Conservation (phyloP, 2,329 filamentous ascomycete species). For the Fusarium gaditjirri region DNA sequence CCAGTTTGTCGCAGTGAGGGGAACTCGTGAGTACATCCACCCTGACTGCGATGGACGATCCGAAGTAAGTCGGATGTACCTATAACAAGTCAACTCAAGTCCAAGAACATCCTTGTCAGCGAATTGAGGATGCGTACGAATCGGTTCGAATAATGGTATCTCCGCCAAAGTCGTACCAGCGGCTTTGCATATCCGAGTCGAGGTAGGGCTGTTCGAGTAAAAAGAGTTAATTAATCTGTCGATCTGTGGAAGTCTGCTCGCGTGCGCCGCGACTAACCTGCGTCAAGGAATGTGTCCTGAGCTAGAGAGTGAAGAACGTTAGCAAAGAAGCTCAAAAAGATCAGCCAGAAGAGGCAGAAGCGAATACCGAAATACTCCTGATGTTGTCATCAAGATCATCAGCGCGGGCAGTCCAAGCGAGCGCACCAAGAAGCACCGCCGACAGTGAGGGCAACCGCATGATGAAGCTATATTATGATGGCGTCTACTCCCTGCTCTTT, state of each 20-base stretch:
- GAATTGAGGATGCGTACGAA: slow-evolving; percentile 60
- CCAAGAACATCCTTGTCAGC: slow-evolving; percentile 13
- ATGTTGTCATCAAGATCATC: slow-evolving; percentile 59
- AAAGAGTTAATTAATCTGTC: slow-evolving; percentile 36
- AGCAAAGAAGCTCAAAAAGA: slow-evolving; percentile 23
- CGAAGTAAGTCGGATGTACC: slow-evolving; percentile 91
- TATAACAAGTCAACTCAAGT: slow-evolving; percentile 52
- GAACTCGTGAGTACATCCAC: slow-evolving; percentile 94
- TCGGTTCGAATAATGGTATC: slow-evolving; percentile 85
- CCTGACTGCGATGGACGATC: slow-evolving; percentile 91
- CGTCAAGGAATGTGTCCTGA: slow-evolving; percentile 86
- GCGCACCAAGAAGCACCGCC: slow-evolving; percentile 60
- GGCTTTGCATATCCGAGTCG: slow-evolving; percentile 96
- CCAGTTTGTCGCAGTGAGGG: slow-evolving; percentile 98
- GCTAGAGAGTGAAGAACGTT: slow-evolving; percentile 58
- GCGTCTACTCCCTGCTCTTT: slow-evolving; percentile 17
- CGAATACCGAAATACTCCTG: slow-evolving; percentile 63
- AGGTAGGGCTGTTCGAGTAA: slow-evolving; percentile 79
- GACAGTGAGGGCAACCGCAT: slow-evolving; percentile 62
- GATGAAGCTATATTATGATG: slow-evolving; percentile 39
- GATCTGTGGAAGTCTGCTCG: slow-evolving; percentile 28
- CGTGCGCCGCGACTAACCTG: slow-evolving; percentile 67
- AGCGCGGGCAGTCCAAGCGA: slow-evolving; percentile 62
- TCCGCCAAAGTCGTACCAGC: slow-evolving; percentile 99
- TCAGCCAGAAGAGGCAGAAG: not conserved